Base-by-base conservation (phyloP, 1,139 yeast genomes). In the Wickerhamomyces sp. region DNA sequence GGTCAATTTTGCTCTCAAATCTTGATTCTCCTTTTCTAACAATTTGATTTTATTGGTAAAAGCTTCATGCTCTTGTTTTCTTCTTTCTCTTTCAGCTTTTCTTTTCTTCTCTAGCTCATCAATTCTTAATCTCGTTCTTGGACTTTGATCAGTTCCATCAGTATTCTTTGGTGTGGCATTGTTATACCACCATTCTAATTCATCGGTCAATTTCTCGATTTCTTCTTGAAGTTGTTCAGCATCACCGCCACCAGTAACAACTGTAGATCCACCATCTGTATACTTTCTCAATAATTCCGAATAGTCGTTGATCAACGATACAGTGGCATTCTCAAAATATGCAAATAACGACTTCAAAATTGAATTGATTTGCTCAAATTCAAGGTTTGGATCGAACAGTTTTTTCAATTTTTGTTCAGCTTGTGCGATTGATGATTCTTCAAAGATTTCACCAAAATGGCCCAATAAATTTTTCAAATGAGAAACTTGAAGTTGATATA, bases 61-160 rank as follows among this genome's bases (percentile, higher is more conserved):
- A 36, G 79, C 78, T 31, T 68, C 67, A 40, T 69, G 58, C 50
- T 81, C 87, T 38, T 76, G 63, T 16, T 72, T 72, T 25, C 89
- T 59, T 16, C 83, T 73, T 53, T 82, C 93, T 44, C 88, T 62
- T 47, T 83, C 89, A 2, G 78, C 66, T 48, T 78, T 76, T 81
- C 86, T 78, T 46, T 81, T 65, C 40, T 66, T 72, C 29, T 75
- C 72, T 28, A 83, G 53, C 44, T 78, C 88, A 26, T 75, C 79
- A 21, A 80, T 63, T 39, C 87, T 62, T 31, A 78, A 47, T 39
- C 62, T 65, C 27, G 69, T 59, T 35, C 68, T 52, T 17, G 74
- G 67, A 30, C 39, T 44, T 11, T 19, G 30, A 20, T 22, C 18
- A 16, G 46, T 47, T 22, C 42, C 37, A 26, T 32, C 38, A 23